Conservation (phyloP, 2,329 filamentous ascomycete species). For the Kalaharituber pfeilii region DNA sequence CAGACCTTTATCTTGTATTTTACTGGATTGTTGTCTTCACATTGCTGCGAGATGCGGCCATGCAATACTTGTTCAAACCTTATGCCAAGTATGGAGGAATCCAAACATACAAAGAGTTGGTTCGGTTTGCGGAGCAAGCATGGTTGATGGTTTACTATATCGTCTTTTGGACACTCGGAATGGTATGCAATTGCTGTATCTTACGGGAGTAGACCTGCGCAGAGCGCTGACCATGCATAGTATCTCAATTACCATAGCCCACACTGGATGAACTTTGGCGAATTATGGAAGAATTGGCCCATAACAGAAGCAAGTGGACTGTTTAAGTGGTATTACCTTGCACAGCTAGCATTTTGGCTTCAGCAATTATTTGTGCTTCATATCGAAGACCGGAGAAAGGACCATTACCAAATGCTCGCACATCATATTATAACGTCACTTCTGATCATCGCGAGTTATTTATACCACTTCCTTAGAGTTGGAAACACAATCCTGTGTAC, state of each 20-base stretch:
- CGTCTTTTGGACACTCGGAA: slow-evolving; percentile 64
- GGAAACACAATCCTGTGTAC: slow-evolving; percentile 76
- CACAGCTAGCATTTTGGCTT: slow-evolving; percentile 81
- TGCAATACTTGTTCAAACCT: slow-evolving; percentile 76
- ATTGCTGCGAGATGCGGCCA: slow-evolving; percentile 61
- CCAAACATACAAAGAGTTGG: slow-evolving; percentile 53
- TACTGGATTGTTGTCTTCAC: slow-evolving; percentile 75
- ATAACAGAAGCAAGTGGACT: slow-evolving; percentile 53
- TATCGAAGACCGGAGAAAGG: slow-evolving; percentile 85
- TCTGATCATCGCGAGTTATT: slow-evolving; percentile 67
- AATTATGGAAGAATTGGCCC: slow-evolving; percentile 76
- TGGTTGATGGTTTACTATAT: slow-evolving; percentile 77
- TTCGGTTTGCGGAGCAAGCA: slow-evolving; percentile 83
- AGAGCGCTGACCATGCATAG: background rate
- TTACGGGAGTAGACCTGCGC: background rate
- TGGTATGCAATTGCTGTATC: slow-evolving; percentile 40
- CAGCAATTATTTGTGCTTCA: slow-evolving; percentile 90
- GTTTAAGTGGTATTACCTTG: slow-evolving; percentile 77
- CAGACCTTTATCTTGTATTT: slow-evolving; percentile 61
- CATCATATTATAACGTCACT: slow-evolving; percentile 82
- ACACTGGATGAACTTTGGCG: slow-evolving; percentile 58
- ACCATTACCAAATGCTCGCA: slow-evolving; percentile 87
- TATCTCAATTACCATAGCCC: slow-evolving; percentile 53
- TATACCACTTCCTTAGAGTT: slow-evolving; percentile 71
- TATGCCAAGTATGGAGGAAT: slow-evolving; percentile 57